A percentile compares a stretch with the other conserved stretches of the same genome.
Evolutionary conservation across 352 stramenopile genomes (phyloP).

Genomic region (Pythium insidiosum): DNA sequence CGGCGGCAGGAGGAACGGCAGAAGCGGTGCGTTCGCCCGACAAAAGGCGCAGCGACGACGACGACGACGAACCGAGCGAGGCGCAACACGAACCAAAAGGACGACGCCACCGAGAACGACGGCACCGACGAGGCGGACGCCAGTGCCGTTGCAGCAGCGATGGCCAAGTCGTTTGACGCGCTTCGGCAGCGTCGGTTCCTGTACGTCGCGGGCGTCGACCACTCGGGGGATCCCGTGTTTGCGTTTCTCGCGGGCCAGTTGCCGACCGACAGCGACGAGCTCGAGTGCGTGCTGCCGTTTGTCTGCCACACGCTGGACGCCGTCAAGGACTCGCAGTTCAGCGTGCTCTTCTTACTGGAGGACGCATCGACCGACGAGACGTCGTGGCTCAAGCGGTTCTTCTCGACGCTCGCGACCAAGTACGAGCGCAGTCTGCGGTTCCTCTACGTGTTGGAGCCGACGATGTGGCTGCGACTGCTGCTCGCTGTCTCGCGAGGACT

Average conservation of each 20-base stretch:
- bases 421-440: slow-evolving; percentile 54
- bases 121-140: too few species aligned
- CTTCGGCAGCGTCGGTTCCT: slow-evolving; percentile 47
- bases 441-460: slow-evolving; percentile 76
- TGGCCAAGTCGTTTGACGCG: slow-evolving; percentile 56
- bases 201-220: slow-evolving; percentile 61
- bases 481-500: slow-evolving; percentile 64
- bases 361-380: slow-evolving; percentile 35
- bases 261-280: slow-evolving; percentile 27
- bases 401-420: slow-evolving; percentile 47
- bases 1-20: slow-evolving; percentile 30
- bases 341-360: slow-evolving; percentile 58
- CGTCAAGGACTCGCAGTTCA: slow-evolving; percentile 49
- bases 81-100: slow-evolving; percentile 6
- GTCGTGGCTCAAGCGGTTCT: slow-evolving; percentile 64
- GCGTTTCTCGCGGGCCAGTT: slow-evolving; percentile 61
- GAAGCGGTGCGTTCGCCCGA: too few species aligned
- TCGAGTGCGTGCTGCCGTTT: slow-evolving; percentile 70
- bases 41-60: slow-evolving; percentile 18
- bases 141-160: slow-evolving; percentile 31
- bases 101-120: too few species aligned
- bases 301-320: slow-evolving; percentile 58
- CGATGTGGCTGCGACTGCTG: slow-evolving; percentile 64
- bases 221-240: slow-evolving; percentile 55
- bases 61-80: slow-evolving; percentile 9